Conservation (phyloP, 768 basidiomycete genomes). For the Kwoniella europaea region DNA sequence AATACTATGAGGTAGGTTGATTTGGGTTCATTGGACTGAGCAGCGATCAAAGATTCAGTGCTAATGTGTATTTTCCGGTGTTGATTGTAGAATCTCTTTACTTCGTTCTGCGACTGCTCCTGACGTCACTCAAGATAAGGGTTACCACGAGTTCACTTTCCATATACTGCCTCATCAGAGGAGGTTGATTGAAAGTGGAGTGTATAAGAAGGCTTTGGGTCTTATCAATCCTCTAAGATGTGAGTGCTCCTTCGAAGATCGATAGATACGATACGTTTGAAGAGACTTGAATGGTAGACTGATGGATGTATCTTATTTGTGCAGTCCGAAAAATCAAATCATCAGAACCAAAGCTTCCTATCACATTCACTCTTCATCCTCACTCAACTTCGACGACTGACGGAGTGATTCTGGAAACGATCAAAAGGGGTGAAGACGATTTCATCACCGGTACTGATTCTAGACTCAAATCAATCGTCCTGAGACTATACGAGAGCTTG, state of each 20-base stretch:
- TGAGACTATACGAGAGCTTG: conserved; percentile 85
- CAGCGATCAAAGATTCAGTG: no score
- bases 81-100: conserved; percentile 67
- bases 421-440: conserved; percentile 26
- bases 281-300: no score
- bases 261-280: no score
- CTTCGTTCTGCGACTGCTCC: conserved; percentile 81
- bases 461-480: conserved; percentile 67
- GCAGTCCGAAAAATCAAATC: neutral
- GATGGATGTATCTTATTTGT: no score
- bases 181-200: conserved; percentile 26
- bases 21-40: neutral
- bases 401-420: conserved; percentile 16
- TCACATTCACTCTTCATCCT: neutral
- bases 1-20: conserved; percentile 65
- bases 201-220: conserved; percentile 19
- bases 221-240: conserved; percentile 18
- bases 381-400: neutral
- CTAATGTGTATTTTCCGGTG: neutral
- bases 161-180: conserved; percentile 70
- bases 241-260: neutral
- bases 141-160: conserved; percentile 77
- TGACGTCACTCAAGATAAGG: conserved; percentile 36
- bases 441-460: conserved; percentile 38
- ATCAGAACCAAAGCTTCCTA: neutral